A percentile compares a stretch with the other conserved stretches of the same genome.
Conservation (phyloP, 768 basidiomycete genomes). For the Pisolithus tinctorius region DNA sequence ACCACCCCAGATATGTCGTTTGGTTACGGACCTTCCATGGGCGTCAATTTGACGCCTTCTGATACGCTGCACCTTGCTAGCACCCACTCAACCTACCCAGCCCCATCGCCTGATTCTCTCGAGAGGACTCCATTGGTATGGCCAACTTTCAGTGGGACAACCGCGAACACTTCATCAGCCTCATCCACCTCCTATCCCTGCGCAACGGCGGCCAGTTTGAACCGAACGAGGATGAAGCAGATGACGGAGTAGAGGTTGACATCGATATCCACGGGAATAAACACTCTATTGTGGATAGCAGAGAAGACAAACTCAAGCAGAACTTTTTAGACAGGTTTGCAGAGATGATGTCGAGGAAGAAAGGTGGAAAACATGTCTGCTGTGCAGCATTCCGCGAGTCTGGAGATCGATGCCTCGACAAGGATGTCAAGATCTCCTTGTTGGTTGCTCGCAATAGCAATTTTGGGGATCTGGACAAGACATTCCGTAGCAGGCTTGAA, state of each 20-base stretch:
- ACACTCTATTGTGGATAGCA: not conserved
- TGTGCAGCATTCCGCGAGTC: not conserved
- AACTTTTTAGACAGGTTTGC: not conserved
- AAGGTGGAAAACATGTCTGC: not conserved
- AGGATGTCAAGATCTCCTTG: not conserved
- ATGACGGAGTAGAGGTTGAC: not conserved
- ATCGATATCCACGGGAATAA: slow-evolving; percentile 4
- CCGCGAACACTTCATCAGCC: not conserved
- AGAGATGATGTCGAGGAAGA: not conserved
- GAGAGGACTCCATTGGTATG: not conserved
- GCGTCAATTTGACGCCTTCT: too few relatives aligned
- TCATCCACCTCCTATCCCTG: not conserved
- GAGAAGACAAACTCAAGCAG: not conserved
- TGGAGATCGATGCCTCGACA: not conserved
- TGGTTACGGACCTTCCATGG: too few relatives aligned
- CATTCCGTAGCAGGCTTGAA: not conserved
- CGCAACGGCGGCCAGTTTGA: not conserved
- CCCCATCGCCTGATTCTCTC: too few relatives aligned
- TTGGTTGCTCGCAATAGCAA: not conserved
- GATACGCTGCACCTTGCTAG: too few relatives aligned
- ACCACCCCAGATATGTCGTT: too few relatives aligned
- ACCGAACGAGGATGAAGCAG: not conserved
- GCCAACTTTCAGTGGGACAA: not conserved
- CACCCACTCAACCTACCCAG: too few relatives aligned
- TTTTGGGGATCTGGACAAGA: not conserved